Conservation (phyloP, 2,329 filamentous ascomycete species). For the Aspergillus fructus region DNA sequence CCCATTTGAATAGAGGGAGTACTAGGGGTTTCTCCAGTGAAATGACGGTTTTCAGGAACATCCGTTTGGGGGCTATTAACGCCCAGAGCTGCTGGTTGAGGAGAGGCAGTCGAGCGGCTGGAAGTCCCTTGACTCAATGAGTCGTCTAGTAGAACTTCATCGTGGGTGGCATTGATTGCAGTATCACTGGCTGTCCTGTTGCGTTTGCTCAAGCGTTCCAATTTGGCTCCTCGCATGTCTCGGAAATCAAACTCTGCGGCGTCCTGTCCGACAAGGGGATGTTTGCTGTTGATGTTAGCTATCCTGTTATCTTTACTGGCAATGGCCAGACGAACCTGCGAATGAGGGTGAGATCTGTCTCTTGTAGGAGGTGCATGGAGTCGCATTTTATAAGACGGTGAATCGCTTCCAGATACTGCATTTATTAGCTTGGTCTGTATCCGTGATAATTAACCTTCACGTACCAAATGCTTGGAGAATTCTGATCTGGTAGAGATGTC, state of each 20-base stretch:
- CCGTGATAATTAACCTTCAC: too few relatives aligned
- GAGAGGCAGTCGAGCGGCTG: not conserved
- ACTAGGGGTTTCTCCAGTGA: too few relatives aligned
- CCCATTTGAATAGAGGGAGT: not conserved
- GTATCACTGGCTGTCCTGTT: too few relatives aligned
- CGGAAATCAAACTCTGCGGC: not conserved
- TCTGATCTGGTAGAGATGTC: too few relatives aligned
- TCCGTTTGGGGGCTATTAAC: too few relatives aligned
- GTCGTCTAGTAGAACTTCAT: not conserved
- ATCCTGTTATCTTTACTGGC: too few relatives aligned
- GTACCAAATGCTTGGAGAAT: too few relatives aligned
- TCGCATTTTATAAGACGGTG: not conserved
- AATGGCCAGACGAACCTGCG: not conserved
- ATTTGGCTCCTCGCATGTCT: not conserved
- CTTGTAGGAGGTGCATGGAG: not conserved
- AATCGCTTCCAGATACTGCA: not conserved
- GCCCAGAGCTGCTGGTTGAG: too few relatives aligned
- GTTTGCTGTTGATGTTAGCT: not conserved
- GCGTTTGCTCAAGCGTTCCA: not conserved
- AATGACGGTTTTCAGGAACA: too few relatives aligned
- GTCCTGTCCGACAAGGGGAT: not conserved
- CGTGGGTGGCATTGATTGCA: not conserved
- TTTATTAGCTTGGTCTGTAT: too few relatives aligned
- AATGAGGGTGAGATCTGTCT: not conserved
- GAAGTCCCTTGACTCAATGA: not conserved